A percentile compares a stretch with the other conserved stretches of the same genome.
Conservation (phyloP, 108 stramenopile species). For the Skeletonema potamos region DNA sequence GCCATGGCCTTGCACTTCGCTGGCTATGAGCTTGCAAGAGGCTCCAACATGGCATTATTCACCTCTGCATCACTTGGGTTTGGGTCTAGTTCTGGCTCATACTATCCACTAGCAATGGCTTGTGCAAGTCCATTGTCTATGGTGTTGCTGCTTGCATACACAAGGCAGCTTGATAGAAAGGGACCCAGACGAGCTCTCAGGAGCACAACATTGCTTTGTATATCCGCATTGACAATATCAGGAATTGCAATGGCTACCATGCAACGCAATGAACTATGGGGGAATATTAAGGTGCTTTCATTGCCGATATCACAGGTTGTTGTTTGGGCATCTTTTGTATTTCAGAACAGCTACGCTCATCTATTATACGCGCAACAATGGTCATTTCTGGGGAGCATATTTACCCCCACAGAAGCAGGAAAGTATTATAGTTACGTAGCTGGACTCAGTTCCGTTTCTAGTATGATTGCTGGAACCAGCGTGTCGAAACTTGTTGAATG, state of each 20-base stretch:
- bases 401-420: slow-evolving; percentile 71
- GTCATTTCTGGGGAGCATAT: slow-evolving; percentile 76
- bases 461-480: slow-evolving; percentile 65
- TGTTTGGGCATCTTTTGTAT: slow-evolving; percentile 69
- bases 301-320: slow-evolving; percentile 46
- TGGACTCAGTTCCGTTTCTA: slow-evolving; percentile 70
- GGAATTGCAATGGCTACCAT: slow-evolving; percentile 39
- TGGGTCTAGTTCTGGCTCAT: slow-evolving; percentile 38
- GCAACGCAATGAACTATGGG: slow-evolving; percentile 19
- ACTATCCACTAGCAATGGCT: slow-evolving; percentile 78
- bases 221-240: slow-evolving; percentile 38
- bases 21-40: slow-evolving; percentile 76
- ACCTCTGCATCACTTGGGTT: slow-evolving; percentile 77
- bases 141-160: slow-evolving; percentile 56
- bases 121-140: slow-evolving; percentile 69
- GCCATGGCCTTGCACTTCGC: slow-evolving; percentile 80
- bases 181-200: slow-evolving; percentile 71
- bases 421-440: slow-evolving; percentile 81
- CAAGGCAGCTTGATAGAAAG: slow-evolving; percentile 48
- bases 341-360: slow-evolving; percentile 82
- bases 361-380: slow-evolving; percentile 81
- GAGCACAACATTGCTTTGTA: slow-evolving; percentile 54
- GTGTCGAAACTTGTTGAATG: slow-evolving; percentile 50
- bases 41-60: slow-evolving; percentile 71
- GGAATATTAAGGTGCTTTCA: slow-evolving; percentile 17